Percentiles rank a stretch among this genome's conserved stretches.
Evolutionary conservation across 768 basidiomycete species (phyloP).

Genomic region (Trametes coccinea): DNA sequence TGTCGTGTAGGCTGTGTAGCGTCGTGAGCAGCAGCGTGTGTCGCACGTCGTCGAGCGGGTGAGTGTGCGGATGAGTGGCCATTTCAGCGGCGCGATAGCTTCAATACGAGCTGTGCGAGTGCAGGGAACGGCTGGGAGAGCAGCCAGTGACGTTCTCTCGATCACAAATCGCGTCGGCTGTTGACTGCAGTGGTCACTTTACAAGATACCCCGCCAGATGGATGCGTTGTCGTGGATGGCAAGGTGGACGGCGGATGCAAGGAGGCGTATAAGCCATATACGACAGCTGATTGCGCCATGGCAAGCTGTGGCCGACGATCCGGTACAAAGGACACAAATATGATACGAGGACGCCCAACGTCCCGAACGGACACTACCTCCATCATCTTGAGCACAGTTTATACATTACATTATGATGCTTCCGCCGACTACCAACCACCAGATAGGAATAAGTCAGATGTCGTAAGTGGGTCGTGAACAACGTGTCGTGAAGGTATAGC

Average conservation of each 20-base stretch:
- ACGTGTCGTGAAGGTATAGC: background rate
- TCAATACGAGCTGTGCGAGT: too few species aligned
- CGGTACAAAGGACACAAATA: too few species aligned
- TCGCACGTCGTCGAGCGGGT: constrained; percentile 18
- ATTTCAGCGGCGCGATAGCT: background rate
- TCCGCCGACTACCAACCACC: background rate
- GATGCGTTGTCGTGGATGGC: too few species aligned
- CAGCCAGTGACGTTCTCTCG: constrained; percentile 6
- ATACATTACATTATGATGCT: constrained; percentile 10
- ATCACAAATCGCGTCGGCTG: background rate
- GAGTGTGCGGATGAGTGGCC: background rate
- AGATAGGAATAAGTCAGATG: constrained; percentile 24
- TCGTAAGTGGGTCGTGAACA: constrained; percentile 20
- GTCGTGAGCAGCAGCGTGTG: constrained; percentile 52
- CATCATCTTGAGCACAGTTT: background rate
- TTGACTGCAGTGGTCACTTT: background rate
- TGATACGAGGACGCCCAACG: background rate
- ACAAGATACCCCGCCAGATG: too few species aligned
- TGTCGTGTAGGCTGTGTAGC: constrained; percentile 44
- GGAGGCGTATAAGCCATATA: background rate
- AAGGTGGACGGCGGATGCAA: background rate
- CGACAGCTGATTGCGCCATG: constrained; percentile 6
- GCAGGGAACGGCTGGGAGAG: too few species aligned
- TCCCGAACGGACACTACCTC: too few species aligned
- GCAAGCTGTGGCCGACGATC: background rate